Evolutionary conservation across 306 rosid genomes (phyloP), one percentile per base, ranked within the genome.

Genomic region (Parietaria judaica): DNA sequence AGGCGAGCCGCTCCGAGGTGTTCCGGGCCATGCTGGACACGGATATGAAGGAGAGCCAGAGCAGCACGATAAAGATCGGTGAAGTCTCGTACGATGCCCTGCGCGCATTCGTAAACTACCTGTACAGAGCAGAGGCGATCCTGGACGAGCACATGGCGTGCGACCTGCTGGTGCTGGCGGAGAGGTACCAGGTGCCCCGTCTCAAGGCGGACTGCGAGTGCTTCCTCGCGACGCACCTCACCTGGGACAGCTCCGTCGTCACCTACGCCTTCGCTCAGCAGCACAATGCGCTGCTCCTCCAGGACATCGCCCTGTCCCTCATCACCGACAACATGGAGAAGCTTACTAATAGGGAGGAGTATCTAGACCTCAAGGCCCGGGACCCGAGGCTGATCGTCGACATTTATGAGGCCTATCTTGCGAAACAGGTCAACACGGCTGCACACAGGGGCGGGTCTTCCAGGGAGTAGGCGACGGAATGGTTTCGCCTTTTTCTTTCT

Each of bases 11-110:
- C 58, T 91, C 98, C 41, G 95, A 83, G 4, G 96, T 91, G 45
- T 88, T 91, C 72, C 77, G 66, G 79, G 95, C 92, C 48, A 88
- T 91, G 92, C 86, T 91, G 0, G 95, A 88, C 71, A 88, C 78
- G 57, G 86, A 91, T 53, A 91, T 88, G 98, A 78, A 79, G 55
- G 92, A 91, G 78, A 84, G 88, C 60, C 84, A 78, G 62, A 91
- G 90, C 9, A 88, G 95, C 63, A 88, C 84, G 51, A 86, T 91
- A 48, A 91, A 74, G 76, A 84, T 91, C 23, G 17, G 83, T 4
- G 96, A 85, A 16, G 95, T 86, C 14, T 78, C 95, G 12, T 75
- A 76, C 8, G 77, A 88, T n/a, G 81, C 84, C 51, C 96, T 91
- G 54, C 70, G 82, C 5, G 77, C 85, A 14, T 88, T 91, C 71